A percentile compares a stretch with the other conserved stretches of the same genome.
phyloP scores from a whole-genome alignment of 768 basidiomycete genomes.

The Hypholoma sublateritium region DNA sequence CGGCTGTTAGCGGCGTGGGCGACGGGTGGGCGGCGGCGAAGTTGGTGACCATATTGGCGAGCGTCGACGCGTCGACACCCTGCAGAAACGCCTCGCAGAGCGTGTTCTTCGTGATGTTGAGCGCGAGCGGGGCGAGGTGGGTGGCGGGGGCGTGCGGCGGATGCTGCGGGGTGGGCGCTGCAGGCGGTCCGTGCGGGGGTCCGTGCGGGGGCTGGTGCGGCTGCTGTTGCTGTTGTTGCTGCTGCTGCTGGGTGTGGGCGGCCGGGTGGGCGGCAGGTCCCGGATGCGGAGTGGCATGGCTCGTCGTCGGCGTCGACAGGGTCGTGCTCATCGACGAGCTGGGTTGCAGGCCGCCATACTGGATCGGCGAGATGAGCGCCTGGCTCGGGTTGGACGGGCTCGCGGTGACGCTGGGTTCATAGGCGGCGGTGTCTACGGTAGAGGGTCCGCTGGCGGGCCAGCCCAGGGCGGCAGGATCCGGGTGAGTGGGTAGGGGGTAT shows the following conservation, averaged over 20 bases:
- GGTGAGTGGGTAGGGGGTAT: not conserved
- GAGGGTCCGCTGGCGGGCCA: conserved; percentile 6
- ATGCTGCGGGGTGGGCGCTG: conserved; percentile 15
- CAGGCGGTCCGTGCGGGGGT: conserved; percentile 6
- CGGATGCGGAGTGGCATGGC: conserved; percentile 17
- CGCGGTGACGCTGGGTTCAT: conserved; percentile 25
- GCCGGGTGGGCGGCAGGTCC: conserved; percentile 14
- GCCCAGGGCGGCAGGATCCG: conserved; percentile 7
- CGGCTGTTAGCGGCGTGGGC: conserved; percentile 46
- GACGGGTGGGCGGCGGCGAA: conserved; percentile 50
- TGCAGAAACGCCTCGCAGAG: conserved; percentile 49
- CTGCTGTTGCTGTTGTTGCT: conserved; percentile 5
- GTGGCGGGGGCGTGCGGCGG: conserved; percentile 15
- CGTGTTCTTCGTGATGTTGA: conserved; percentile 32
- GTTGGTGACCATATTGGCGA: conserved; percentile 55
- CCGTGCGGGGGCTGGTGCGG: conserved; percentile 6
- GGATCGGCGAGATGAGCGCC: conserved; percentile 35
- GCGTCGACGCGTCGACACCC: conserved; percentile 44
- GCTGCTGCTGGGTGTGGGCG: conserved; percentile 17
- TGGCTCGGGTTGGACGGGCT: conserved; percentile 34
- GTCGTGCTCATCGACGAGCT: conserved; percentile 22
- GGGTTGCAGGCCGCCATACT: conserved; percentile 41
- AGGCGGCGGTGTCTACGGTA: conserved; percentile 27
- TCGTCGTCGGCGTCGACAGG: conserved; percentile 23
- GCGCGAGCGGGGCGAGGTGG: conserved; percentile 19